These are phyloP conservation scores for Tolypocladium pustulatum DNA, from an alignment of 2,329 filamentous ascomycete species.

Conservation along the genomic window DNA sequence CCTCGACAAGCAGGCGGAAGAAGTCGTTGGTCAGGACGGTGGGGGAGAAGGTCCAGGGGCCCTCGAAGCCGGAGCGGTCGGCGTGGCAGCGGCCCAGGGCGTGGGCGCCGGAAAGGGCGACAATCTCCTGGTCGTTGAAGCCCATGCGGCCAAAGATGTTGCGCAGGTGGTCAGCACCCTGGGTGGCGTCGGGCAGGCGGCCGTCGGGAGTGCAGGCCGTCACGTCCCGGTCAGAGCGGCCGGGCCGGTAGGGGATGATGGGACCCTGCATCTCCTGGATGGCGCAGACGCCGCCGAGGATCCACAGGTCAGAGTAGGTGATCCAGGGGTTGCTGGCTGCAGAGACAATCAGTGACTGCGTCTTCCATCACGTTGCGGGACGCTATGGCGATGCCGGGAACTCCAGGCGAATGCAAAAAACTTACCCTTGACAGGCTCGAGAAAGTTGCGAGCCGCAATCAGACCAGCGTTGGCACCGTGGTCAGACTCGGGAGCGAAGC, in stretches of 20 bases:
- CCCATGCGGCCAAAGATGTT: slow-evolving; percentile 95
- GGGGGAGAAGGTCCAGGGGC: slow-evolving; percentile 87
- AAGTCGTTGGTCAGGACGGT: slow-evolving; percentile 92
- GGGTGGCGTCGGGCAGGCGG: slow-evolving; percentile 67
- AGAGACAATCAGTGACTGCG: slow-evolving; percentile 18
- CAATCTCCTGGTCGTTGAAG: slow-evolving; percentile 94
- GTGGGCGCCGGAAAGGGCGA: slow-evolving; percentile 78
- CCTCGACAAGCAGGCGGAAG: slow-evolving; percentile 74
- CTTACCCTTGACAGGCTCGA: slow-evolving; percentile 79
- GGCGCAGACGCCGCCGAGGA: slow-evolving; percentile 71
- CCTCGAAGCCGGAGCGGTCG: slow-evolving; percentile 77
- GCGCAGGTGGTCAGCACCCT: slow-evolving; percentile 74
- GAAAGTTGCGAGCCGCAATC: slow-evolving; percentile 77
- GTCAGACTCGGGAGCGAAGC: slow-evolving; percentile 77
- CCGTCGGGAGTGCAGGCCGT: slow-evolving; percentile 88
- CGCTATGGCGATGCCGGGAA: neutral
- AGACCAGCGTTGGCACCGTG: slow-evolving; percentile 94
- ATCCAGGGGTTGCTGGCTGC: slow-evolving; percentile 80
- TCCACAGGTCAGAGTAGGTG: slow-evolving; percentile 94
- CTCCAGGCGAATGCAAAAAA: slow-evolving; percentile 4
- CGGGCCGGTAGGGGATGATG: slow-evolving; percentile 76
- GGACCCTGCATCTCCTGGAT: slow-evolving; percentile 96
- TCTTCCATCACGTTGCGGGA: neutral
- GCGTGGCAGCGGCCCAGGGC: slow-evolving; percentile 83
- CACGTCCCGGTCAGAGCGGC: slow-evolving; percentile 69